Base-by-base conservation (phyloP, 768 basidiomycete genomes). In the Mycena venus region DNA sequence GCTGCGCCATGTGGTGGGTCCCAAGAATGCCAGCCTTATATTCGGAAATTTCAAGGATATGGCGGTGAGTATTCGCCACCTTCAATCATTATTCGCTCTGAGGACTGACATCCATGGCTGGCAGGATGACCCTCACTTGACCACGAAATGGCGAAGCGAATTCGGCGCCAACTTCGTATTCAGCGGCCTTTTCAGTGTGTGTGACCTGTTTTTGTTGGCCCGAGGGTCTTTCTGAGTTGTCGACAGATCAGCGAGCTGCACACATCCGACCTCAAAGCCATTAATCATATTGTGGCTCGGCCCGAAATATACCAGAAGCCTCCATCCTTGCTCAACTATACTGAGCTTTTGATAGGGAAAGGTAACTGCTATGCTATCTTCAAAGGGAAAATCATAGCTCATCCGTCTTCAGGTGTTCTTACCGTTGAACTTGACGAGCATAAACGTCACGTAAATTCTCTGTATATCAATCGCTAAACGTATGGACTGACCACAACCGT, bases 261-360 rank as follows among this genome's bases (percentile, higher is more conserved):
- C 78, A 89, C 89, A 0, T 68, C 83, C 47, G 91, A 92, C 74
- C 80, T 86, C 0, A 82, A 84, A 4, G 90, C 89, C 1, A 36
- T 91, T 29, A 82, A 83, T 21, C 86, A 91, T 67, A 85, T 92
- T 64, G 80, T 91, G n/a, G 79, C 79, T 2, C 85, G 89, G 63
- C 72, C 81, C 14, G 79, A 82, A 17, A 79, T 81, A 44, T 90
- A 86, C 51, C 84, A 84, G 53, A 90, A 89, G 78, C 15, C 59
- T 1, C 53, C 49, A 19, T 21, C 40, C 17, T 11, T 7, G 21
- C 32, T n/a, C 2, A 25, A 2, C 19, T 8, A 3, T 40, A 0
- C 29, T 15, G 8, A 31, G 61, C 27, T 21, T 25, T 25, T 69
- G 42, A 4, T 69, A 4, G 73, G 67, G 10, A 51, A 27, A 55